Base-by-base conservation (phyloP, 2,329 filamentous ascomycete species). In the Anthostomella pinea region DNA sequence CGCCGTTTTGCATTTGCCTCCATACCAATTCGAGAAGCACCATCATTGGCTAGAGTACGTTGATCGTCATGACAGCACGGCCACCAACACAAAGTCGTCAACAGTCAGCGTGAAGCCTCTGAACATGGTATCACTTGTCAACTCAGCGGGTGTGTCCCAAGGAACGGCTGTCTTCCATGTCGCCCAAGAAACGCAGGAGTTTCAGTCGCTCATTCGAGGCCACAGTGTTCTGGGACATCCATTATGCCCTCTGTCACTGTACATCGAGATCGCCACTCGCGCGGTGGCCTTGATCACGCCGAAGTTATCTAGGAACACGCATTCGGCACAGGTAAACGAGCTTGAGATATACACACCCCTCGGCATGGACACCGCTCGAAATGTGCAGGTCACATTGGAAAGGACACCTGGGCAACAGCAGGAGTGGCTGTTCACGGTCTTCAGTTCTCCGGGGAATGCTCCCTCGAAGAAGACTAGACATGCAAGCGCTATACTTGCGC, bases 21-120 rank as follows among this genome's bases (percentile, higher is more conserved):
- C 59, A 2, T 64, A 64, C 39, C 62, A 64, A 30, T 64, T 65
- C 27, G 53, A 60, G 24, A 57, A 58, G 33, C 43, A 41, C 0
- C 27, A 34, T 2, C 59, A 64, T 29, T 65, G 62, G 62, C 29
- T 47, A 5, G 27, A 22, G 23, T 26, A n/a, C n/a, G n/a, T n/a
- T n/a, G n/a, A n/a, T n/a, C n/a, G n/a, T n/a, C n/a, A n/a, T n/a
- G n/a, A n/a, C n/a, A n/a, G n/a, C n/a, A n/a, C n/a, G n/a, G n/a
- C n/a, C n/a, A n/a, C n/a, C n/a, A n/a, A 28, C 28, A 27, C 22
- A 38, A n/a, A 14, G 19, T 22, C 25, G 26, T 22, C 27, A 26
- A 33, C 8, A n/a, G 18, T 6, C 30, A 21, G 21, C 27, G 28
- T 3, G 39, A 38, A 19, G 30, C 19, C 8, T 14, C 33, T 26